Conservation (phyloP, 352 stramenopile species). For the Pythium guiyangense region DNA sequence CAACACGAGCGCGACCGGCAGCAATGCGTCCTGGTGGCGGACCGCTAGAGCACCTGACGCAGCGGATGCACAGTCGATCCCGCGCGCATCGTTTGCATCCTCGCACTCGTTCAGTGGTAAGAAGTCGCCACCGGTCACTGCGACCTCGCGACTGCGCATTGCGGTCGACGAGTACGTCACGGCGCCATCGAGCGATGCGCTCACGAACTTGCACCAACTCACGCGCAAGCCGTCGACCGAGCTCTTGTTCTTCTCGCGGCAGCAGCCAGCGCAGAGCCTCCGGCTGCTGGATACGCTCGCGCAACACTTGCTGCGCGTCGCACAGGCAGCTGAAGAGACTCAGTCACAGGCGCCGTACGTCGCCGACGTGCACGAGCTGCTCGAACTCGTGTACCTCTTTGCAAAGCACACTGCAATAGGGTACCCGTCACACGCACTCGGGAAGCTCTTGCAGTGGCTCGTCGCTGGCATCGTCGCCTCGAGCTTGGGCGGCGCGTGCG, state of each 20-base stretch:
- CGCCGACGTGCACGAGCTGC: conserved; percentile 15
- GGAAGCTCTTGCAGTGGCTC: conserved; percentile 67
- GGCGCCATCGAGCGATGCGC: conserved; percentile 9
- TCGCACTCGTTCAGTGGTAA: no score
- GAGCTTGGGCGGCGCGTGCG: conserved; percentile 34
- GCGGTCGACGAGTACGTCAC: not conserved
- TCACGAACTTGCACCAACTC: conserved; percentile 36
- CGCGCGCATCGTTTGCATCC: not conserved
- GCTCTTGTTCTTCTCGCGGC: conserved; percentile 37
- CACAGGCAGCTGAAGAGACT: conserved; percentile 7
- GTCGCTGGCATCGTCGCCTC: conserved; percentile 36
- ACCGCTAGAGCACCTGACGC: conserved; percentile 31
- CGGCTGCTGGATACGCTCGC: conserved; percentile 58
- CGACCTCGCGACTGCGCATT: not conserved
- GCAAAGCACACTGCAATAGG: conserved; percentile 43
- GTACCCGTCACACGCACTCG: conserved; percentile 67
- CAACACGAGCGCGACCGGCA: conserved; percentile 4
- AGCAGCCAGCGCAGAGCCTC: conserved; percentile 38
- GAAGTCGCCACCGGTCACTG: not conserved
- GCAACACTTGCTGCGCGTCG: conserved; percentile 36
- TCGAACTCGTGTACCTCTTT: conserved; percentile 64
- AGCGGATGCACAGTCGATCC: not conserved
- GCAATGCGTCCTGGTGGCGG: conserved; percentile 30
- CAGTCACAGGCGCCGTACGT: conserved; percentile 21
- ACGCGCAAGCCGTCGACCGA: conserved; percentile 34